Evolutionary conservation across 2,329 filamentous ascomycete genomes (phyloP).

Genomic region (Penicillium hordei): DNA sequence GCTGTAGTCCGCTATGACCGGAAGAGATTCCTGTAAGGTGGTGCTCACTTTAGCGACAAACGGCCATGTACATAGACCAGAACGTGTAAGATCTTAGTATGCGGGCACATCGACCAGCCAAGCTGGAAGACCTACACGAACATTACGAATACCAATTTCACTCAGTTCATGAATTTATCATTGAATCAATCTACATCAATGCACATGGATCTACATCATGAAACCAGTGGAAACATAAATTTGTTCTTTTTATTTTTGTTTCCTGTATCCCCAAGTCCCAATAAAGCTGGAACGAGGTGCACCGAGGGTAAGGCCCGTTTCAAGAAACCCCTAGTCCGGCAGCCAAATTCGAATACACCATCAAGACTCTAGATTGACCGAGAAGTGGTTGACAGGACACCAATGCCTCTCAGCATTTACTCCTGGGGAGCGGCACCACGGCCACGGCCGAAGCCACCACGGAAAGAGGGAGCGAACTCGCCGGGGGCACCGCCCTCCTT

Average conservation of each 20-base stretch:
- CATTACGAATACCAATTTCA: not conserved
- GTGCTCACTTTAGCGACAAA: not conserved
- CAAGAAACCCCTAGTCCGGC: conserved; percentile 28
- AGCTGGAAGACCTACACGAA: not conserved
- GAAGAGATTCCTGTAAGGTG: conserved; percentile 41
- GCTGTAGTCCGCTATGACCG: conserved; percentile 38
- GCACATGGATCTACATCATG: conserved; percentile 32
- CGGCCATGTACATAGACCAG: not conserved
- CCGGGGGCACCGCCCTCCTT: conserved; percentile 92
- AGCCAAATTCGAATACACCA: conserved; percentile 28
- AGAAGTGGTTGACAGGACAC: conserved; percentile 30
- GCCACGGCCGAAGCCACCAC: conserved; percentile 86
- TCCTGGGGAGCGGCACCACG: conserved; percentile 74
- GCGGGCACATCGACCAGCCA: not conserved
- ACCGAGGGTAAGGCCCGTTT: conserved; percentile 28
- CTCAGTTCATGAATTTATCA: not conserved
- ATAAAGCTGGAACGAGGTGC: conserved; percentile 21
- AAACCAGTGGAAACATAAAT: conserved; percentile 28
- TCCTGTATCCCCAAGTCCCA: conserved; percentile 26
- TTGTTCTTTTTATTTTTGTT: conserved; percentile 28
- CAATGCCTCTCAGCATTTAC: conserved; percentile 36
- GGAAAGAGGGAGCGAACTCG: conserved; percentile 91
- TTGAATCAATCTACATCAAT: not conserved
- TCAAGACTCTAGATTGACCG: conserved; percentile 34
- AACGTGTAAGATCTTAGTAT: not conserved